Percentiles rank a stretch among this genome's conserved stretches.
These are phyloP conservation scores for Plasmodium cynomolgi DNA, from an alignment of 169 alveolate species.

Conservation along the genomic window DNA sequence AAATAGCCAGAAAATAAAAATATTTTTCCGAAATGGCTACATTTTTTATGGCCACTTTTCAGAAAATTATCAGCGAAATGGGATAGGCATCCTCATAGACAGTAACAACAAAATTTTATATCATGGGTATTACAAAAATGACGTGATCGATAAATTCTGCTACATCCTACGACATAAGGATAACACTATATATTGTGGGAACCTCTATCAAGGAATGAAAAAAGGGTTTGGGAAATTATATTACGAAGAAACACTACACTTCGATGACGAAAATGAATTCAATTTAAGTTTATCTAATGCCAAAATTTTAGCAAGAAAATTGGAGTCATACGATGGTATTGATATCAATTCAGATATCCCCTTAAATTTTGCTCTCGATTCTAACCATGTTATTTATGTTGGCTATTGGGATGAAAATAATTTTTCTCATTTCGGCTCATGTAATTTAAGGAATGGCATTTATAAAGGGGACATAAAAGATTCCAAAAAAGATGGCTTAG, in stretches of 20 bases:
- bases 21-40: constrained; percentile 72
- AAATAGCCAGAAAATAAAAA: constrained; percentile 47
- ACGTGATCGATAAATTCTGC: constrained; percentile 67
- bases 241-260: constrained; percentile 50
- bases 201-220: constrained; percentile 54
- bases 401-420: constrained; percentile 69
- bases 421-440: constrained; percentile 67
- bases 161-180: constrained; percentile 74
- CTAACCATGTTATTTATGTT: constrained; percentile 50
- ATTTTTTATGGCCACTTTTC: constrained; percentile 65
- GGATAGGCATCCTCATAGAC: constrained; percentile 74
- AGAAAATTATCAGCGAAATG: constrained; percentile 45
- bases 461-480: constrained; percentile 74
- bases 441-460: constrained; percentile 70
- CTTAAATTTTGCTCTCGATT: constrained; percentile 37
- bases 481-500: constrained; percentile 72
- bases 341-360: constrained; percentile 62
- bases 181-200: constrained; percentile 70
- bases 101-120: constrained; percentile 69
- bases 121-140: constrained; percentile 77
- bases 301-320: constrained; percentile 43
- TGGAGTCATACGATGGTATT: constrained; percentile 52
- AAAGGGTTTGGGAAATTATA: constrained; percentile 76
- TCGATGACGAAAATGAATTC: constrained; percentile 39
- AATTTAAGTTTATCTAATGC: constrained; percentile 63